phyloP scores from a whole-genome alignment of 2,329 filamentous ascomycete species.

The Colletotrichum sp. region DNA sequence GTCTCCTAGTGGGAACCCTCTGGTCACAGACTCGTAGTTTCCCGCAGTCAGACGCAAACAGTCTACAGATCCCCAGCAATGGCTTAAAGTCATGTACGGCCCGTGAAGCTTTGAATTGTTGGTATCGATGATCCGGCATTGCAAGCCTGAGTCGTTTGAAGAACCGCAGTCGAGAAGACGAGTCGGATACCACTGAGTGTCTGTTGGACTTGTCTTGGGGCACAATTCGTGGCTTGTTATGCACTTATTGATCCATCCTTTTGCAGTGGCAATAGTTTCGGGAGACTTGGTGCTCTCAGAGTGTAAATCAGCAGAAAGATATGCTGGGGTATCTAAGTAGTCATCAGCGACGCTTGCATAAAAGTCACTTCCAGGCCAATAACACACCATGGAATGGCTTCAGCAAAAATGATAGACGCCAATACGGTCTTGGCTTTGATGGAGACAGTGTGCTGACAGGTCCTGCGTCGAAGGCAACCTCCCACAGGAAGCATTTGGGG shows the following conservation, averaged over 20 bases:
- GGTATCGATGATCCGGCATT: background rate
- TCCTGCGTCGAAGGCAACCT: fast-evolving
- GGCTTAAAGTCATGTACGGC: background rate
- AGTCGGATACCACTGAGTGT: background rate
- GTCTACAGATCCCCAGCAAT: background rate
- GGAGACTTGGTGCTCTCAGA: fast-evolving
- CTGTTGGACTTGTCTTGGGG: background rate
- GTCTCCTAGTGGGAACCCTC: background rate
- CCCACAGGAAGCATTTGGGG: background rate
- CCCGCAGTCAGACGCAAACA: background rate
- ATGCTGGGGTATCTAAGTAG: fast-evolving
- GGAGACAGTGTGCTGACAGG: background rate
- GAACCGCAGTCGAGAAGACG: background rate
- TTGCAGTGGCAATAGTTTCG: background rate
- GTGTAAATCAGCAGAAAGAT: fast-evolving
- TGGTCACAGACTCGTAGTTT: too few species aligned
- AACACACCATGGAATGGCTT: background rate
- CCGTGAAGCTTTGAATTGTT: background rate
- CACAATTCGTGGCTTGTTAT: background rate
- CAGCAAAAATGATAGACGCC: background rate
- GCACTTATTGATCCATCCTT: background rate
- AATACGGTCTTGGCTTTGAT: background rate
- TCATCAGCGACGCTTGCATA: fast-evolving
- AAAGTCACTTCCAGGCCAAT: fast-evolving
- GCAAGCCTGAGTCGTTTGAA: fast-evolving